Evolutionary conservation across 352 stramenopile genomes (phyloP).

Genomic region (Phytophthora lateralis): DNA sequence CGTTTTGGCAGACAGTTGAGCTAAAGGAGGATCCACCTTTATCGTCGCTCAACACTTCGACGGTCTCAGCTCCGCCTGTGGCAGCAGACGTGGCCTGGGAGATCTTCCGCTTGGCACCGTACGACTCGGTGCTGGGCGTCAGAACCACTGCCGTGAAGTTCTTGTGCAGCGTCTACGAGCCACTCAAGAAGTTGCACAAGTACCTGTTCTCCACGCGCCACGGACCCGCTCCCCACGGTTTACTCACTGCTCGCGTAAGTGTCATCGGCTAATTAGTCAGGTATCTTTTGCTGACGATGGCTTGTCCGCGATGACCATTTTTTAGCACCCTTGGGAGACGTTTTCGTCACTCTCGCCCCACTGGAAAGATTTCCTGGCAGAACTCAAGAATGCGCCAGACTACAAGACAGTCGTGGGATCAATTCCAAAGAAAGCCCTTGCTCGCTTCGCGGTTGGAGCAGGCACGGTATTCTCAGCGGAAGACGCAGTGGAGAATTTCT

Average conservation of each 20-base stretch:
- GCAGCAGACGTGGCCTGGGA: constrained; percentile 81
- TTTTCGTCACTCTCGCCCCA: constrained; percentile 75
- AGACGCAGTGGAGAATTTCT: constrained; percentile 59
- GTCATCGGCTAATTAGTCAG: background rate
- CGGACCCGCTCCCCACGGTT: constrained; percentile 21
- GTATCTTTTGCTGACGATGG: constrained; percentile 1
- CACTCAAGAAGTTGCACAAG: constrained; percentile 60
- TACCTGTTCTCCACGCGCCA: constrained; percentile 50
- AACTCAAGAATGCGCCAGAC: constrained; percentile 51
- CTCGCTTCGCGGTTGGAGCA: constrained; percentile 55
- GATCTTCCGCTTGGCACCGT: constrained; percentile 82
- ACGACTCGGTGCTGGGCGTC: constrained; percentile 71
- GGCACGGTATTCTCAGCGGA: constrained; percentile 35
- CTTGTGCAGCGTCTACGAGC: constrained; percentile 69
- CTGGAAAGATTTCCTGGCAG: constrained; percentile 55
- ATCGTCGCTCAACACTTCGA: constrained; percentile 48
- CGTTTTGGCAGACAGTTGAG: constrained; percentile 50
- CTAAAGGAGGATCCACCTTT: background rate
- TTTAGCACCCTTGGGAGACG: constrained; percentile 87
- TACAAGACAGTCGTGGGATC: constrained; percentile 49
- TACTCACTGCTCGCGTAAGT: constrained; percentile 55
- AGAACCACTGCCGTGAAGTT: constrained; percentile 69
- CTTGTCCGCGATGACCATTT: constrained; percentile 1
- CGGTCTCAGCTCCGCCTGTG: constrained; percentile 71
- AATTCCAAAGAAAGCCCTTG: constrained; percentile 55